phyloP scores from a whole-genome alignment of 2,329 filamentous ascomycete species.

The Hypocrella siamensis region DNA sequence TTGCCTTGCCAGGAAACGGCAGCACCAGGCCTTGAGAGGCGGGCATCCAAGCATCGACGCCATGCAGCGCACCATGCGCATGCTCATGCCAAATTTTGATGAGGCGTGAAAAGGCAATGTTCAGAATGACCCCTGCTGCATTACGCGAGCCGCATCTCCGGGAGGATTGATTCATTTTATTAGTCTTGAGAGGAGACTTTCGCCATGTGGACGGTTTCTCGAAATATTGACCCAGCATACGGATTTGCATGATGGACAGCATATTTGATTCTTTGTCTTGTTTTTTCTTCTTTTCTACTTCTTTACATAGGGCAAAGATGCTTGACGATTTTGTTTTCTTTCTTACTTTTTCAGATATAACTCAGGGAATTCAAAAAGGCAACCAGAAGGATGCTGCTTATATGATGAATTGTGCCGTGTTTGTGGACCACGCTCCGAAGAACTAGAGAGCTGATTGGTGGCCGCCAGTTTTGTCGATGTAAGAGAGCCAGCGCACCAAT shows the following conservation, averaged over 20 bases:
- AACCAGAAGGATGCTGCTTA: too few species aligned
- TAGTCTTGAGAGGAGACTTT: slow-evolving; percentile 4
- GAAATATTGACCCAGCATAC: slow-evolving; percentile 11
- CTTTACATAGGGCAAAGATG: slow-evolving; percentile 10
- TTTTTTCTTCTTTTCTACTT: slow-evolving; percentile 4
- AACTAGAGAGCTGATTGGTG: too few species aligned
- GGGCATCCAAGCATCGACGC: slow-evolving; percentile 12
- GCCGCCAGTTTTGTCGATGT: too few species aligned
- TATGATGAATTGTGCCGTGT: too few species aligned
- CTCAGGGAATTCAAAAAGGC: slow-evolving; percentile 9
- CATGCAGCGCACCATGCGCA: slow-evolving; percentile 23
- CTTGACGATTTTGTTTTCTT: slow-evolving; percentile 7
- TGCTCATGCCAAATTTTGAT: slow-evolving; percentile 15
- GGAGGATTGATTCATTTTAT: background rate
- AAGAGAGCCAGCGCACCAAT: too few species aligned
- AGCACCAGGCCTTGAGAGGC: too few species aligned
- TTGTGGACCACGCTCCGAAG: too few species aligned
- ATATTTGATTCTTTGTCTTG: slow-evolving; percentile 17
- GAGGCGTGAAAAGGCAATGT: background rate
- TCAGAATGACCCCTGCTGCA: too few species aligned
- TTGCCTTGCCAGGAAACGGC: too few species aligned
- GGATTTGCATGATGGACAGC: slow-evolving; percentile 16
- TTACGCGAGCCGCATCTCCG: too few species aligned
- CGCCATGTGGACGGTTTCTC: slow-evolving; percentile 21
- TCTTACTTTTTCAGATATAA: slow-evolving; percentile 16